Conservation (phyloP, 2,329 filamentous ascomycete genomes). For the Domatiomyces globalis region DNA sequence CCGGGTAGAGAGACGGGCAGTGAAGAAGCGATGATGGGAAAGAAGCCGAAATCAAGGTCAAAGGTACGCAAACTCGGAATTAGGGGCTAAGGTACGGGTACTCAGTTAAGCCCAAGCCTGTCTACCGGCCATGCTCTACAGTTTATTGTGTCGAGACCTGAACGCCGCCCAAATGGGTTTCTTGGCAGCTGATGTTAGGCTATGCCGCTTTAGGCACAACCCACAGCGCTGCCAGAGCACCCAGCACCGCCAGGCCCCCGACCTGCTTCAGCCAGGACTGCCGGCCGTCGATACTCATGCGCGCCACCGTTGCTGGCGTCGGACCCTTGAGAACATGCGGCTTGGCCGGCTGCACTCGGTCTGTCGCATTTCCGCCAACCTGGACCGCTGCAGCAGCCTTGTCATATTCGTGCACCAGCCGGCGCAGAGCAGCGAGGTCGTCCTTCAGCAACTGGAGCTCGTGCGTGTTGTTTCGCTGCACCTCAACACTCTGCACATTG, state of each 20-base stretch:
- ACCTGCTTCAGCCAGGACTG: constrained; percentile 17
- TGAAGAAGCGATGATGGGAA: constrained; percentile 12
- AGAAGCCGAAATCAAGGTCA: not conserved
- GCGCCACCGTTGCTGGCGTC: not conserved
- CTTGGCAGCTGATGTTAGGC: not conserved
- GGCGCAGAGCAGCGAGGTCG: constrained; percentile 60
- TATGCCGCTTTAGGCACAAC: constrained; percentile 1
- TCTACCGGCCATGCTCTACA: not conserved
- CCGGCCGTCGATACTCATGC: constrained; percentile 16
- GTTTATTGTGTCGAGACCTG: not conserved
- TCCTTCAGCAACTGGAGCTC: constrained; percentile 38
- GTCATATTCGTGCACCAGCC: constrained; percentile 39
- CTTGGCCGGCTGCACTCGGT: constrained; percentile 4
- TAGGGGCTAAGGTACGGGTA: too few species aligned
- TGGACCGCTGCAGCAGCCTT: constrained; percentile 10
- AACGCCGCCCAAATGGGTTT: not conserved
- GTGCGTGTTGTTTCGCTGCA: constrained; percentile 53
- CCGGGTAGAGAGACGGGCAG: constrained; percentile 21
- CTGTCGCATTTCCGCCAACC: constrained; percentile 8
- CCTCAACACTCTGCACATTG: constrained; percentile 92
- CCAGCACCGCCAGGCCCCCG: constrained; percentile 19
- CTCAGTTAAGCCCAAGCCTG: not conserved
- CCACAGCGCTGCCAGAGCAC: constrained; percentile 21
- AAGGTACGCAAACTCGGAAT: too few species aligned
- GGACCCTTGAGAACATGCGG: not conserved